Conservation (phyloP, 202 grass and related monocot species). For the Schoenoplectus triqueter region DNA sequence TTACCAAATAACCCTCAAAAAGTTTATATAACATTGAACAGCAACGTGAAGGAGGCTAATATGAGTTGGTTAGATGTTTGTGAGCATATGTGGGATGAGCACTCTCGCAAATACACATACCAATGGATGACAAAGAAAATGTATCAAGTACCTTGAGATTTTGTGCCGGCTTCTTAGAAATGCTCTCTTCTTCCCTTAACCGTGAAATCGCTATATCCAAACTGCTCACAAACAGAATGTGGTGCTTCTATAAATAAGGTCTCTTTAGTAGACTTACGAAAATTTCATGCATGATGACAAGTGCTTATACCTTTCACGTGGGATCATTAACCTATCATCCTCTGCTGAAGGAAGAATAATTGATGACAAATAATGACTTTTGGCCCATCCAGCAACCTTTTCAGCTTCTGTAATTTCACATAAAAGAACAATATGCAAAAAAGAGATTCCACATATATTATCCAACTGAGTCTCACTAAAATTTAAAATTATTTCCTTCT, state of each 20-base stretch:
- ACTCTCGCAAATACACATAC: background rate
- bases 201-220: slow-evolving; percentile 81
- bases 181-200: slow-evolving; percentile 71
- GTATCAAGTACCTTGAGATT: slow-evolving; percentile 66
- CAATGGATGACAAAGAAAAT: background rate
- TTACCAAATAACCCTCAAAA: background rate
- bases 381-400: slow-evolving; percentile 92
- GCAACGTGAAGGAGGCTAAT: background rate
- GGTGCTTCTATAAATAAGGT: background rate
- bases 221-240: slow-evolving; percentile 54
- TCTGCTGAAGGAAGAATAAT: slow-evolving; percentile 56
- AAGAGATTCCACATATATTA: background rate
- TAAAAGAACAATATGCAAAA: slow-evolving; percentile 21
- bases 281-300: slow-evolving; percentile 1
- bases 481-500: slow-evolving; percentile 1
- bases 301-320: slow-evolving; percentile 70
- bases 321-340: slow-evolving; percentile 71
- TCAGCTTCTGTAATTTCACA: slow-evolving; percentile 66
- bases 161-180: slow-evolving; percentile 76
- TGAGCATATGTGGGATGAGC: slow-evolving; percentile 7
- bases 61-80: background rate
- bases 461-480: slow-evolving; percentile 26
- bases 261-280: background rate
- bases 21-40: background rate
- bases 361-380: slow-evolving; percentile 90